Base-by-base conservation (phyloP, 75 land plant genomes). In the Chamaecyparis obtusa region DNA sequence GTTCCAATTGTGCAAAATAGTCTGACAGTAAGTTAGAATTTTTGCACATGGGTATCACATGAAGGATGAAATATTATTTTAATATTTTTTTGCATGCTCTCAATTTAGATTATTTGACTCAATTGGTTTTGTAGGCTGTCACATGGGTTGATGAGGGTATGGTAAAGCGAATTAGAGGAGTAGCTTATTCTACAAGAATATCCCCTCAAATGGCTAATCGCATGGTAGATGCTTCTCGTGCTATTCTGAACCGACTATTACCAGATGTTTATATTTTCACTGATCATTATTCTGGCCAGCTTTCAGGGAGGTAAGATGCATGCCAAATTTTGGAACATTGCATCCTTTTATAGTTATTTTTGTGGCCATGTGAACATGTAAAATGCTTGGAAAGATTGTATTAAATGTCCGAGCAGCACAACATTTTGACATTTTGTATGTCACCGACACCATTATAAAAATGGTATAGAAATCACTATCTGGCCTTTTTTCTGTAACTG, bases 111-210 rank as follows among this genome's bases (percentile, higher is more conserved):
- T 11, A 43, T 44, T 46, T 27, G 51, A 17, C 46, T 81, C 33
- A 32, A 33, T 85, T 69, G 46, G 76, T 60, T 32, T 83, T 82
- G 81, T 91, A 96, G 99, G 94, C 99, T 16, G 92, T 92, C n/a
- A 89, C 86, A 6, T 95, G 98, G 97, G 89, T 91, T 35, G 99
- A 97, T 88, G 98, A 91, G 79, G 99, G 99, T 32, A 93, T 97
- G 98, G 99, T 97, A 87, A 98, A 97, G 87, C 92, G 97, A 35
- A 95, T 98, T 41, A 89, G 99, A 85, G 99, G 99, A 44, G 93
- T 96, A 75, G 88, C 94, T 21, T 98, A 95, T 78, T 94, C 99
- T 21, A 93, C 95, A 15, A 91, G 92, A 75, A 95, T 96, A 36
- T 93, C 99, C 48, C 91, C 96, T 74, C 94, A 97, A 77, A 89